Base-by-base conservation (phyloP, 805 yeast genomes). In the Sugiyamaella marilandica region DNA sequence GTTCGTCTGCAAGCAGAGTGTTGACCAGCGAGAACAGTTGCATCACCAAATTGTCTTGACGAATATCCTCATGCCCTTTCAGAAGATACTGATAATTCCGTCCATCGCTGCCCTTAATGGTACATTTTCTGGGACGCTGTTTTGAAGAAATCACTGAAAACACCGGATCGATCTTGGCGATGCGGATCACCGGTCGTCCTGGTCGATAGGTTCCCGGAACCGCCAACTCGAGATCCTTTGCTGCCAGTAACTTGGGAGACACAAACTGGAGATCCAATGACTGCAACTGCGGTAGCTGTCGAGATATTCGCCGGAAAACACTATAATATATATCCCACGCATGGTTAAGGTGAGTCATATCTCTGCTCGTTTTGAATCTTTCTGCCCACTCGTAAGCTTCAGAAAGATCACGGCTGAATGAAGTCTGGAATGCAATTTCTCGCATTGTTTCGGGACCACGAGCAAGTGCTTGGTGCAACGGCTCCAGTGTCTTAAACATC, bases 41-140 rank as follows among this genome's bases (percentile, higher is more conserved):
- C 99, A 94, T 94, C 26, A 92, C 99, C 68, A 95, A 77, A 63
- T 89, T 88, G 71, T 94, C 99, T 67, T 94, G 99, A 64, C 99
- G 81, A 50, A 94, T 88, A 75, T 94, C 99, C 71, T 94, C 99
- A 65, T 94, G 98, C 0, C 98, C 99, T 70, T 94, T 94, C 63
- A 94, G 74, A 1, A 77, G 71, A 69, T 82, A 95, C 61, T 80
- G 86, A 65, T 95, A 90, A 37, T 85, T 87, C 63, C 86, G 87
- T 55, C 99, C 99, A 68, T 94, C 97, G 62, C 87, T 85, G 10
- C 98, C 99, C 56, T 77, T 75, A 47, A 89, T 80, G 13, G 83
- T 79, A 55, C 89, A 68, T 61, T 87, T 82, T 65, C 99, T 81
- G 5, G 99, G 99, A 62, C 98, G 81, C 70, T 95, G 99, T 65